A percentile compares a stretch with the other conserved stretches of the same genome.
phyloP scores from a whole-genome alignment of 164 flowering plant genomes.

The Malania oleifera region DNA sequence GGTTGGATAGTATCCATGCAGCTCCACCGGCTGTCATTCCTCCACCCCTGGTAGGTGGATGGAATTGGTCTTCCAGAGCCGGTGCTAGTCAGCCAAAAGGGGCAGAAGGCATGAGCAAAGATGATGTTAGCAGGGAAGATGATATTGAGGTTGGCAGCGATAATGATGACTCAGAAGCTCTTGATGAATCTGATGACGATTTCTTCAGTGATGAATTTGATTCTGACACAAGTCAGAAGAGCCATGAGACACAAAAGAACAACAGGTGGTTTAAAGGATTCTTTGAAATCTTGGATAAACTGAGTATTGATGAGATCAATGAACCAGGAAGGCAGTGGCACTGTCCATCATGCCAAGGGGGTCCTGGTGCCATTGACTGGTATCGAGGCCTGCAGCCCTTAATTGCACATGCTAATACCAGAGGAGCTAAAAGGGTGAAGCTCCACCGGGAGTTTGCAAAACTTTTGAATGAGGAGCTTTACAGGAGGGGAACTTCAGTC shows the following conservation, averaged over 20 bases:
- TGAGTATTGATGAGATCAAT: constrained; percentile 50
- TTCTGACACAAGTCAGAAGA: constrained; percentile 62
- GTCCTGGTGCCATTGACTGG: constrained; percentile 97
- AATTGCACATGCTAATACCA: constrained; percentile 80
- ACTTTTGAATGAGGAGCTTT: constrained; percentile 72
- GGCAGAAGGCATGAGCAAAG: constrained; percentile 13
- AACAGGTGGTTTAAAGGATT: constrained; percentile 55
- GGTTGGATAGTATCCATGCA: constrained; percentile 16
- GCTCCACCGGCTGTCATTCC: constrained; percentile 31
- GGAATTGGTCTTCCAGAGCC: constrained; percentile 53
- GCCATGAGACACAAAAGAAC: constrained; percentile 62
- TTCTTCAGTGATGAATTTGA: constrained; percentile 59
- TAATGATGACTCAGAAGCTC: constrained; percentile 25
- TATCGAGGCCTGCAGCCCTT: constrained; percentile 77
- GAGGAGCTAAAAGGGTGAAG: constrained; percentile 63
- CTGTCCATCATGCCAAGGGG: constrained; percentile 92
- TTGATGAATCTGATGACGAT: constrained; percentile 58
- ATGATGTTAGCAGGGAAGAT: constrained; percentile 16
- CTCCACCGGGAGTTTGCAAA: constrained; percentile 75
- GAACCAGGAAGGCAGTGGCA: constrained; percentile 88
- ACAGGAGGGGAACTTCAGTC: constrained; percentile 56
- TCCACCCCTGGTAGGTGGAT: constrained; percentile 65
- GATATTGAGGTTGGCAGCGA: constrained; percentile 29
- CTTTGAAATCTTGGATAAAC: constrained; percentile 49
- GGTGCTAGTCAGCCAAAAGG: constrained; percentile 19